phyloP scores from a whole-genome alignment of 805 yeast species.

The Saccharomycopsis sp. region DNA sequence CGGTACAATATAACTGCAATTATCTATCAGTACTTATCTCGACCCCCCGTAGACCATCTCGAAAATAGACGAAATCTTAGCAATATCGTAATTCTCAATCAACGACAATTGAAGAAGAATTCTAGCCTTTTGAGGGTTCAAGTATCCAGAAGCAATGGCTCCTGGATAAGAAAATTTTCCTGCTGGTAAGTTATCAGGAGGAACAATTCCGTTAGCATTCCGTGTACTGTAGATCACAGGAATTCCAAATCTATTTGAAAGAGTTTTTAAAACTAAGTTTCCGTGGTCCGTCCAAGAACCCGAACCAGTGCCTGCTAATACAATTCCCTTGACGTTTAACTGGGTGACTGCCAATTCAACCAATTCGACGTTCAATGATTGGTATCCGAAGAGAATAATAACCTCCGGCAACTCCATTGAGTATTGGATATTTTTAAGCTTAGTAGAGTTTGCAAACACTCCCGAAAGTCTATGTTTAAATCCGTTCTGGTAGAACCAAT shows the following conservation, averaged over 20 bases:
- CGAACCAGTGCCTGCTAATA: conserved; percentile 67
- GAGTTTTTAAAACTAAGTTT: conserved; percentile 36
- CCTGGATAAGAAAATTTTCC: conserved; percentile 22
- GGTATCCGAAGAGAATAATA: conserved; percentile 54
- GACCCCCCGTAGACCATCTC: conserved; percentile 47
- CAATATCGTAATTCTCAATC: conserved; percentile 32
- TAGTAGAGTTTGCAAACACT: conserved; percentile 14
- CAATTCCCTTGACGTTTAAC: conserved; percentile 45
- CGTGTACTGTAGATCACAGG: conserved; percentile 62
- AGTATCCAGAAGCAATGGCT: conserved; percentile 44
- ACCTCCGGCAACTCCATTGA: conserved; percentile 34
- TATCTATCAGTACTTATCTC: no score
- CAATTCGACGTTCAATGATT: conserved; percentile 46
- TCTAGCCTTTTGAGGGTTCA: conserved; percentile 46
- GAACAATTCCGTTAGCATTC: conserved; percentile 67
- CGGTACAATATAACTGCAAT: no score
- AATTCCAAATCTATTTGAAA: conserved; percentile 33
- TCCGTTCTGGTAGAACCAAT: conserved; percentile 29
- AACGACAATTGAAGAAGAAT: conserved; percentile 45
- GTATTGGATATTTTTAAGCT: conserved; percentile 14
- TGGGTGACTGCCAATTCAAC: conserved; percentile 41
- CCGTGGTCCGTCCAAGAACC: conserved; percentile 53
- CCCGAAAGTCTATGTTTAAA: conserved; percentile 17
- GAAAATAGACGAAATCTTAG: conserved; percentile 40
- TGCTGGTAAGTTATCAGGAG: conserved; percentile 35